Evolutionary conservation across 2,329 filamentous ascomycete genomes (phyloP), one percentile per base, ranked within the genome.

Genomic region (Colletotrichum sp.): DNA sequence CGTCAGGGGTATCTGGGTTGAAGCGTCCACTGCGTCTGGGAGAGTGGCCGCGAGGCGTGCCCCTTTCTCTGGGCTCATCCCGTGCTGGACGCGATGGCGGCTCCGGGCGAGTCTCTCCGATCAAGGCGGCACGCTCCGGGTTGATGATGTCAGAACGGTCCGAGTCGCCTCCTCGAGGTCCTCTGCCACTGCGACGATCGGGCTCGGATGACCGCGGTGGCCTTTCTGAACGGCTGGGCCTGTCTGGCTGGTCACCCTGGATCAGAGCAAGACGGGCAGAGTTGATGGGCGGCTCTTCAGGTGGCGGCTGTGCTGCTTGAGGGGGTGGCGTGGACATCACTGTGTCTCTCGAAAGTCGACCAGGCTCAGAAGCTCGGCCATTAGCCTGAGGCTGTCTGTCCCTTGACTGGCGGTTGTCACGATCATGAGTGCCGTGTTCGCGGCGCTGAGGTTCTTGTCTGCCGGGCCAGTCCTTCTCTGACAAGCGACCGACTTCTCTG

Each of bases 201-300:
- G 67, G 56, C 24, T 78, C 76, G 12, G 60, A 74, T 7, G 66
- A 38, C 34, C 77, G 55, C 16, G 72, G 66, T 18, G 72, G 64
- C 36, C 73, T 70, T 16, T 77, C 73, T 18, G 69, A 34, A 48
- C 77, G 74, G 21, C 52, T 68, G 6, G 71, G 32, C 16, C 75
- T 60, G 24, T 72, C 66, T 8, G 76, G 75, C 21, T 83, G 81
- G 36, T 86, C 84, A 52, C 80, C 82, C 21, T 84, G 79, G 67
- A 91, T 87, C 7, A 90, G 82, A 10, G 89, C 86, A 34, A 89
- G 89, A 72, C 90, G 86, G 67, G 91, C 89, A 2, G 90, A 89
- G 76, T 91, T 91, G 79, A 91, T 89, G 10, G 84, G 83, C 9
- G 89, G 88, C 13, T 89, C 90, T 21, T 83, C 80, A 13, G 83